Evolutionary conservation across 1,284 basidiomycete species (phyloP).

Genomic region (Leccinum angustisporum): DNA sequence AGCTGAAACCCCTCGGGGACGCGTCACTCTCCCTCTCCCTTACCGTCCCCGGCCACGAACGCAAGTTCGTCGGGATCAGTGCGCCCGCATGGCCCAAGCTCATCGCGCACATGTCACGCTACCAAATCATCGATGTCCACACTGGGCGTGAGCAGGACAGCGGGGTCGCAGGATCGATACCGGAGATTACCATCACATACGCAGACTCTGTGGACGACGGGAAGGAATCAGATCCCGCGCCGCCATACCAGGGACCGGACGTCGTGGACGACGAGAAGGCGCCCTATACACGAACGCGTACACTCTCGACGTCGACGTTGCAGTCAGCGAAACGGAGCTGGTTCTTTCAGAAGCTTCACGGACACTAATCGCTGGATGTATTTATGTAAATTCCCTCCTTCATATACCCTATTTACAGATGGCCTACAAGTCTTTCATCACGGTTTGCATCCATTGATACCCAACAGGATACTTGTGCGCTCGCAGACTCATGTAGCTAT

Average conservation of each 20-base stretch:
- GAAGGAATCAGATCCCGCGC: constrained; percentile 12
- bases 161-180: constrained; percentile 3
- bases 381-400: background rate
- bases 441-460: background rate
- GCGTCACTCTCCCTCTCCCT: constrained; percentile 49
- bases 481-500: constrained; percentile 8
- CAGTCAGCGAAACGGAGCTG: constrained; percentile 19
- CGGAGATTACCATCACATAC: constrained; percentile 23
- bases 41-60: constrained; percentile 35
- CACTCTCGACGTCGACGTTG: background rate
- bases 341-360: constrained; percentile 20
- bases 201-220: constrained; percentile 13
- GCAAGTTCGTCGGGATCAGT: constrained; percentile 48
- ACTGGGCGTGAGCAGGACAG: constrained; percentile 23
- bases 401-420: background rate
- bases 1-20: constrained; percentile 41
- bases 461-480: background rate
- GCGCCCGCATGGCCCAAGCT: constrained; percentile 56
- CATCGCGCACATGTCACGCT: constrained; percentile 43
- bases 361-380: background rate
- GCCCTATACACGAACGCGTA: background rate
- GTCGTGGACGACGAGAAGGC: constrained; percentile 18
- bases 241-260: constrained; percentile 14
- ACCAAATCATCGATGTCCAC: constrained; percentile 54
- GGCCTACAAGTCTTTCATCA: background rate